These are phyloP conservation scores for Aurantiochytrium sp. DNA, from an alignment of 108 stramenopile genomes.

Conservation along the genomic window DNA sequence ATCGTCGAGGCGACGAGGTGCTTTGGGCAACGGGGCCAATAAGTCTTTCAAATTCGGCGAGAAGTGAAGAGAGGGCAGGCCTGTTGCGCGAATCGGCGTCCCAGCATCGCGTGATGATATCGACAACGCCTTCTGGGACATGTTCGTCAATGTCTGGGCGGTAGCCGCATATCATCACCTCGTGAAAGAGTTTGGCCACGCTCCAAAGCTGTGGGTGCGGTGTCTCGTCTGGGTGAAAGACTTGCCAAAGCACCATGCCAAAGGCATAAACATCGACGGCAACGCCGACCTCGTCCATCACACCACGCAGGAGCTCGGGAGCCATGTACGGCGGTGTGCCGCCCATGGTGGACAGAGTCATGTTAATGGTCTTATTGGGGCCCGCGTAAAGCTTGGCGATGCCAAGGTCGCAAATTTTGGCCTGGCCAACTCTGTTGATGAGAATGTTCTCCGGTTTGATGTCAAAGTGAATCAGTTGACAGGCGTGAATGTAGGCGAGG, in stretches of 20 bases:
- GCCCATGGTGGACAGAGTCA: neutral
- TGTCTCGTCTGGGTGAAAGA: neutral
- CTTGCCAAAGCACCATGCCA: conserved; percentile 50
- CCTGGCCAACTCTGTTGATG: conserved; percentile 45
- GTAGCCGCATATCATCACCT: neutral
- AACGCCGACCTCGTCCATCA: conserved; percentile 26
- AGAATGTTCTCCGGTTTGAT: conserved; percentile 96
- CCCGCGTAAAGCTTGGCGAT: neutral
- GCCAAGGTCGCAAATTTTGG: conserved; percentile 44
- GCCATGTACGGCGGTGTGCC: conserved; percentile 51
- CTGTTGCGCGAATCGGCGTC: neutral
- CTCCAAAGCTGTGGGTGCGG: neutral
- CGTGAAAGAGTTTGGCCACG: conserved; percentile 3
- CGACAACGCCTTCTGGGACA: neutral
- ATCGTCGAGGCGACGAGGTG: neutral
- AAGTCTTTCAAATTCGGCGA: neutral
- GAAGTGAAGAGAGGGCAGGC: neutral
- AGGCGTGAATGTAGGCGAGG: conserved; percentile 85
- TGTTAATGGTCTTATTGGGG: neutral
- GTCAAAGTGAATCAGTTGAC: conserved; percentile 91
- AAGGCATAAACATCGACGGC: conserved; percentile 62
- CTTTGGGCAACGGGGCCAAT: neutral
- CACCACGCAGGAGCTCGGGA: conserved; percentile 27
- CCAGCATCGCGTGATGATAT: neutral
- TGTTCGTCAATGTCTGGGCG: neutral